Evolutionary conservation across 1,284 basidiomycete genomes (phyloP).

Genomic region (Cystobasidiaceae sp.): DNA sequence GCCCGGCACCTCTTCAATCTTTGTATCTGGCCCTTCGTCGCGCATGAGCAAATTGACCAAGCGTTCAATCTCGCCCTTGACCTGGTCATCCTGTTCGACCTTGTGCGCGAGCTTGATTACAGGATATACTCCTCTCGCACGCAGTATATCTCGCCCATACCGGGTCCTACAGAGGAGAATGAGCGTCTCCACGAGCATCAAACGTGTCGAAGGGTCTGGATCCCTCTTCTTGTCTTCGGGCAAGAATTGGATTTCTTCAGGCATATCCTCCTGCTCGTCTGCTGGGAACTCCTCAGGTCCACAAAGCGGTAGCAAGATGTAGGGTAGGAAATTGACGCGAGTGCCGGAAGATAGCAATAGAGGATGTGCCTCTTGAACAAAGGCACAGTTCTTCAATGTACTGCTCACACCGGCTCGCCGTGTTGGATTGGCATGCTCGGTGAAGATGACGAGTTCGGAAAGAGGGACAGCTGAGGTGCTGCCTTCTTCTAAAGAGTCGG

Average conservation of each 20-base stretch:
- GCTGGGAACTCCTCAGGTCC: slow-evolving; percentile 90
- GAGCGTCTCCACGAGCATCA: slow-evolving; percentile 82
- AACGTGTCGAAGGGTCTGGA: slow-evolving; percentile 67
- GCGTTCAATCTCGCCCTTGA: slow-evolving; percentile 63
- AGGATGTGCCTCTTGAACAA: slow-evolving; percentile 58
- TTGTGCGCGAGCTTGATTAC: slow-evolving; percentile 77
- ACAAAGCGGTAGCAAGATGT: slow-evolving; percentile 81
- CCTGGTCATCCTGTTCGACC: slow-evolving; percentile 58
- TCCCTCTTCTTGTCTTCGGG: slow-evolving; percentile 80
- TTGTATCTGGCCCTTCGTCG: slow-evolving; percentile 58
- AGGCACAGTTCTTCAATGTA: slow-evolving; percentile 82
- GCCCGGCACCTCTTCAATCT: slow-evolving; percentile 40
- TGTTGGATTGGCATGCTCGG: slow-evolving; percentile 78
- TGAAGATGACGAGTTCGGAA: slow-evolving; percentile 73
- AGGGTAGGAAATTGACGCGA: slow-evolving; percentile 67
- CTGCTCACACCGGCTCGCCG: slow-evolving; percentile 78
- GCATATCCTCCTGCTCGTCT: slow-evolving; percentile 87
- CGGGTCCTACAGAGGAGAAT: slow-evolving; percentile 81
- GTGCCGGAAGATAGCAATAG: slow-evolving; percentile 34
- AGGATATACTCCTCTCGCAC: slow-evolving; percentile 78
- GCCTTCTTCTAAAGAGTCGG: slow-evolving; percentile 17
- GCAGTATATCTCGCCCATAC: slow-evolving; percentile 75
- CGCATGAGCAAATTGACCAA: slow-evolving; percentile 69
- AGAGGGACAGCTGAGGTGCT: slow-evolving; percentile 57
- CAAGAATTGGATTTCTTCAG: slow-evolving; percentile 78